Conservation (phyloP, 1,284 basidiomycete genomes). For the Flammula alnicola region DNA sequence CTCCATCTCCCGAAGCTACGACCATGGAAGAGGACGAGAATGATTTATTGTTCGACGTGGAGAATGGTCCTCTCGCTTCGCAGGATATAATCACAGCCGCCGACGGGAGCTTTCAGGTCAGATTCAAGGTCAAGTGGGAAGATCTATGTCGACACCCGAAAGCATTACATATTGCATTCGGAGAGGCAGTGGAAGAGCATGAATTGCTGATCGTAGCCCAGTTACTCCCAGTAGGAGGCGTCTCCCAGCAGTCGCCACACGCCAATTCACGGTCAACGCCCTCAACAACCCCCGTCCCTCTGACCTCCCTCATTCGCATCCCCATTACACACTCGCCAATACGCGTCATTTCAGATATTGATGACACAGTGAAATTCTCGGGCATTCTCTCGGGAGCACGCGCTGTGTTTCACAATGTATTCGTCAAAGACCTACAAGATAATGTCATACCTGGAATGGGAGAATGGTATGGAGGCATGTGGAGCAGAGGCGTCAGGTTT, state of each 20-base stretch:
- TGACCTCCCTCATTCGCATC: slow-evolving; percentile 41
- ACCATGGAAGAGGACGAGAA: slow-evolving; percentile 26
- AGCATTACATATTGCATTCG: slow-evolving; percentile 61
- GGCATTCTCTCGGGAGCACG: slow-evolving; percentile 76
- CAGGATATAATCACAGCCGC: slow-evolving; percentile 58
- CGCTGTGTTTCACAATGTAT: slow-evolving; percentile 79
- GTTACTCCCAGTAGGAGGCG: slow-evolving; percentile 42
- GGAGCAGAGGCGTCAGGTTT: slow-evolving; percentile 71
- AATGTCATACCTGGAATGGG: slow-evolving; percentile 86
- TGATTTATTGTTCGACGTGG: slow-evolving; percentile 11
- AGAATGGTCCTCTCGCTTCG: slow-evolving; percentile 49
- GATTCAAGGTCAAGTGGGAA: slow-evolving; percentile 70
- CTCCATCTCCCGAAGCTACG: background rate
- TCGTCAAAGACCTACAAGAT: slow-evolving; percentile 78
- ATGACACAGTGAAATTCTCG: slow-evolving; percentile 90
- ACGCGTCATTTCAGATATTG: slow-evolving; percentile 90
- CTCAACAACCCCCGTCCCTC: slow-evolving; percentile 10
- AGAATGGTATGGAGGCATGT: slow-evolving; percentile 79
- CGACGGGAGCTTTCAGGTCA: slow-evolving; percentile 75
- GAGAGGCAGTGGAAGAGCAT: slow-evolving; percentile 54
- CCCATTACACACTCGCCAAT: slow-evolving; percentile 62
- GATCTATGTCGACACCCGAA: slow-evolving; percentile 64
- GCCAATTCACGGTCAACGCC: background rate
- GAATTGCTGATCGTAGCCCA: slow-evolving; percentile 61
- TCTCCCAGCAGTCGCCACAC: slow-evolving; percentile 4